phyloP scores from a whole-genome alignment of 768 basidiomycete species.

The Lactarius tabidus region DNA sequence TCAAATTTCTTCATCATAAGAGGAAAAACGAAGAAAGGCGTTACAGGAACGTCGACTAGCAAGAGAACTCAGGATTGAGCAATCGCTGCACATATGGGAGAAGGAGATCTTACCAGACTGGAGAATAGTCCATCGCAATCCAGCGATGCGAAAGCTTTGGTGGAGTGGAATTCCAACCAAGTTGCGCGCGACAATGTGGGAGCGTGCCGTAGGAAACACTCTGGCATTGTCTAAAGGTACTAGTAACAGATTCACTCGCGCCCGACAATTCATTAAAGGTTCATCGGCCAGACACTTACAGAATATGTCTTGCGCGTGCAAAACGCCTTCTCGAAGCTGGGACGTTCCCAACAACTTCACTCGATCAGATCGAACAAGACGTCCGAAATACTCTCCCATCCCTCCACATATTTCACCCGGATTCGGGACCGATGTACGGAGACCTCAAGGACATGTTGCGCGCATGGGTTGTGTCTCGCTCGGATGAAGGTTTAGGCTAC shows the following conservation, averaged over 20 bases:
- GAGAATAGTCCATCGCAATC: constrained; percentile 65
- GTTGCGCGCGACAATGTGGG: constrained; percentile 77
- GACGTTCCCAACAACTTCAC: constrained; percentile 58
- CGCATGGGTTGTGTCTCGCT: constrained; percentile 85
- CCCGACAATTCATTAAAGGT: background rate
- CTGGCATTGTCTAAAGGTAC: constrained; percentile 79
- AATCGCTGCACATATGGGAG: constrained; percentile 72
- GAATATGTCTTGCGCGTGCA: constrained; percentile 66
- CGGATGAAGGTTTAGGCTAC: constrained; percentile 79
- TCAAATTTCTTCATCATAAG: constrained; percentile 34
- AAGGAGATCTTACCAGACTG: constrained; percentile 78
- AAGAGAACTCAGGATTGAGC: constrained; percentile 66
- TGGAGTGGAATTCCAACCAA: constrained; percentile 87
- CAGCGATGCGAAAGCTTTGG: constrained; percentile 69
- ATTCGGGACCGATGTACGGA: constrained; percentile 72
- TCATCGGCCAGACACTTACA: constrained; percentile 58
- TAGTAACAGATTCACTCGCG: constrained; percentile 2
- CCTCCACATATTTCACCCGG: constrained; percentile 74
- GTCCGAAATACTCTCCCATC: constrained; percentile 68
- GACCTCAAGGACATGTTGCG: constrained; percentile 81
- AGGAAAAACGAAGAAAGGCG: constrained; percentile 65
- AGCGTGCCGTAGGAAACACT: constrained; percentile 78
- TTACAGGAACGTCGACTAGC: constrained; percentile 57
- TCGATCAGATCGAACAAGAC: constrained; percentile 69
- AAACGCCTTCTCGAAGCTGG: constrained; percentile 63